Conservation (phyloP, 2,329 filamentous ascomycete genomes). For the Neofusicoccum kwambonambiense region DNA sequence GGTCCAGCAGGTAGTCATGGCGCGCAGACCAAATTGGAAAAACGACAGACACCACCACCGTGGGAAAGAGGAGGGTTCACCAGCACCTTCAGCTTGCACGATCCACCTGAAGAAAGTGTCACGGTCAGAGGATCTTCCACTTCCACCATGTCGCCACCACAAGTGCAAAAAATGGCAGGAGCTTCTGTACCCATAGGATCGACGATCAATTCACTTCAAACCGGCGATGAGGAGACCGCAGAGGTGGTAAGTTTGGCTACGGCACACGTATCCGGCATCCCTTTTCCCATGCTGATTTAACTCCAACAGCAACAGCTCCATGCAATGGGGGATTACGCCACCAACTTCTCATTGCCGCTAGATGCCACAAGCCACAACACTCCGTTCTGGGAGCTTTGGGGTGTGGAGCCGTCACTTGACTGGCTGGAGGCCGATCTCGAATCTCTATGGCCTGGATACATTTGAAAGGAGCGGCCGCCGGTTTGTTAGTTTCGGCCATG, state of each 20-base stretch:
- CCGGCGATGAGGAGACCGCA: too few relatives aligned
- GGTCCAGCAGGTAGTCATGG: too few relatives aligned
- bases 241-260: not conserved
- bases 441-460: too few relatives aligned
- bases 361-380: not conserved
- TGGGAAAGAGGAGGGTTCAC: not conserved
- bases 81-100: not conserved
- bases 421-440: constrained; percentile 34
- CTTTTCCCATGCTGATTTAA: too few relatives aligned
- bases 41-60: not conserved
- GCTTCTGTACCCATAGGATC: too few relatives aligned
- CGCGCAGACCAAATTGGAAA: not conserved
- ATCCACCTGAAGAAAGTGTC: too few relatives aligned
- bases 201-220: too few relatives aligned
- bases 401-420: constrained; percentile 32
- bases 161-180: too few relatives aligned
- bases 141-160: not conserved
- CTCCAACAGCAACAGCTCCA: too few relatives aligned
- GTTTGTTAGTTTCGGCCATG: too few relatives aligned
- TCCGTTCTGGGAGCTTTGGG: constrained; percentile 34
- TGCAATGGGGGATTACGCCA: not conserved
- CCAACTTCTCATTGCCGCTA: not conserved
- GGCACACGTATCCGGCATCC: too few relatives aligned
- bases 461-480: too few relatives aligned
- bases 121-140: not conserved